These are phyloP conservation scores for Aspergillus calidoustus DNA, from an alignment of 2,329 filamentous ascomycete species.

Conservation along the genomic window DNA sequence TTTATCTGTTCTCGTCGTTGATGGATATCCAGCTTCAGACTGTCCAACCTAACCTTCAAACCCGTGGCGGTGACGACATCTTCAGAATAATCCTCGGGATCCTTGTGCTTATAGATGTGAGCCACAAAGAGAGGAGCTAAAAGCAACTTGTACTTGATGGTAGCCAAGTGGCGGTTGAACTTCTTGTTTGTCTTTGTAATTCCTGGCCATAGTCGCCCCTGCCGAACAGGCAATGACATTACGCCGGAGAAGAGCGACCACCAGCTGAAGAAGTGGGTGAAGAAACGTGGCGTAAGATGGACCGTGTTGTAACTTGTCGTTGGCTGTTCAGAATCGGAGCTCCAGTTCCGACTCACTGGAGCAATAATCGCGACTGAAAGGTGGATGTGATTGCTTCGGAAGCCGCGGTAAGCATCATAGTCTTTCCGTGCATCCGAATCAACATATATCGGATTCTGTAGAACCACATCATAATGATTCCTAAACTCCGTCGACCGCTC, in stretches of 20 bases:
- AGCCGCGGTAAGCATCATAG: conserved; percentile 96
- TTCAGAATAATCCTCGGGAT: conserved; percentile 81
- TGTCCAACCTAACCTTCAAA: conserved; percentile 94
- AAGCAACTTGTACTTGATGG: conserved; percentile 95
- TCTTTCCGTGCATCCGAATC: conserved; percentile 59
- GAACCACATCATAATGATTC: conserved; percentile 87
- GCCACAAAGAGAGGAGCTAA: conserved; percentile 92
- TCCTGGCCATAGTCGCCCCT: conserved; percentile 88
- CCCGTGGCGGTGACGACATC: conserved; percentile 86
- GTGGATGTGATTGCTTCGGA: conserved; percentile 95
- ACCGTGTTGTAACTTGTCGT: conserved; percentile 96
- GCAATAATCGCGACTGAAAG: conserved; percentile 90
- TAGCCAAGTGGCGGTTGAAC: conserved; percentile 94
- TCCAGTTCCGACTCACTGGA: conserved; percentile 85
- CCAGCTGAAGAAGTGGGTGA: conserved; percentile 98
- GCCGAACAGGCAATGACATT: conserved; percentile 91
- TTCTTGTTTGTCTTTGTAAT: conserved; percentile 98
- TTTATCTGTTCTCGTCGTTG: conserved; percentile 91
- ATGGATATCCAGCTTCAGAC: conserved; percentile 95
- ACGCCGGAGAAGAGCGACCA: conserved; percentile 95
- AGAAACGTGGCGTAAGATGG: conserved; percentile 92
- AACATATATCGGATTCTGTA: conserved; percentile 79
- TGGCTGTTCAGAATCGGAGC: conserved; percentile 71
- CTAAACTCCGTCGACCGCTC: conserved; percentile 83
- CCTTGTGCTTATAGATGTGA: conserved; percentile 98